Base-by-base conservation (phyloP, 352 stramenopile genomes). In the Globisporangium apiculatum region DNA sequence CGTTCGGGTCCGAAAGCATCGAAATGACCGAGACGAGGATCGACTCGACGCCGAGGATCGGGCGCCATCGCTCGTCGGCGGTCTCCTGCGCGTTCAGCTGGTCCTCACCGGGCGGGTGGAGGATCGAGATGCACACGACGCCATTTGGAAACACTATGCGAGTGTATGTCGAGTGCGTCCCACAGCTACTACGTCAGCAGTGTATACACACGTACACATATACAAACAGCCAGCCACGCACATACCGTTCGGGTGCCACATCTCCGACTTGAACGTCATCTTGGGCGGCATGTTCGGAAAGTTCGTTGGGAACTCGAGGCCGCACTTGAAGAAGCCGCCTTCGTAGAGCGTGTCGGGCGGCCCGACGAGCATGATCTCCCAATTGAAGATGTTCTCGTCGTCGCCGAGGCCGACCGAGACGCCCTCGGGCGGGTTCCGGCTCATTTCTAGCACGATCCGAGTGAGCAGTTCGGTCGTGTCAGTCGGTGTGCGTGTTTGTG, bases 1-100 rank as follows among this genome's bases (percentile, higher is more conserved):
- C 96, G 78, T 99, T 99, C 31, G 97, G 97, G 81, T 99, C 97
- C 51, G 87, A 98, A 14, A 99, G 88, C 97, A 99, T 99, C 6
- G 94, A 99, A 71, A 99, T 98, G 36, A 98, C 92, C 48, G 87
- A 97, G 43, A 98, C 85, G 54, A 98, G 76, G 57, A 98, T 97
- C 56, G 90, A 83, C 69, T 98, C 94, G 50, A 98, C 95, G 55
- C 94, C 96, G 40, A 99, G 82, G 66, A 99, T 99, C 17, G 97
- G 97, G 61, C 97, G 85, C 97, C 97, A 99, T 72, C 97, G 87
- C 77, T 99, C 97, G 68, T 99, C 96, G 3, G 97, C 96, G 15
- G 86, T 98, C 73, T 99, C 97, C 71, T 99, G 96, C 59, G 89
- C 71, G 75, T 99, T 99, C 65, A 98, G 79, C 36, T 94, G 86